Evolutionary conservation across 768 basidiomycete genomes (phyloP).

Genomic region (Tulasnella sp.): DNA sequence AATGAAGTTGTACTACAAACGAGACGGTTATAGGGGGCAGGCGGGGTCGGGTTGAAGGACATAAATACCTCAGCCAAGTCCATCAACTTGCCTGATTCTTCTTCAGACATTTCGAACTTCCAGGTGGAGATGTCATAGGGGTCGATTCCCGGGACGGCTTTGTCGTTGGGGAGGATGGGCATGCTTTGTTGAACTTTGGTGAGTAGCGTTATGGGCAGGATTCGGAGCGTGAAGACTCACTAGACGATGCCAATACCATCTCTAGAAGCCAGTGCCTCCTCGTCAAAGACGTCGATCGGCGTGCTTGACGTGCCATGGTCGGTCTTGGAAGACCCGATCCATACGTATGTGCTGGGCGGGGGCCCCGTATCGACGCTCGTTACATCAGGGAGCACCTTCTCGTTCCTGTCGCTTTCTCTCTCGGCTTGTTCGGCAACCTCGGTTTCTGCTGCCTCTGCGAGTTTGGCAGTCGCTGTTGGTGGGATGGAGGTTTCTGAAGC

Average conservation of each 20-base stretch:
- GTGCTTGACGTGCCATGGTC: background rate
- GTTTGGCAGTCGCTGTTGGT: constrained; percentile 15
- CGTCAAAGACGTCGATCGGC: constrained; percentile 13
- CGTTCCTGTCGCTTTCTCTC: constrained; percentile 7
- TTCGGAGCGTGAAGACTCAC: background rate
- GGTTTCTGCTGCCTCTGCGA: constrained; percentile 19
- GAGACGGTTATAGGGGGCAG: background rate
- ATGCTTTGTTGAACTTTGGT: too few relatives aligned
- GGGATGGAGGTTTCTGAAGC: background rate
- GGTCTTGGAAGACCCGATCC: constrained; percentile 22
- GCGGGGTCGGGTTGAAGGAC: background rate
- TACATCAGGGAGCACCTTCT: constrained; percentile 5
- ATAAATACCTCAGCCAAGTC: constrained; percentile 20
- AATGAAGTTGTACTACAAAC: constrained; percentile 19
- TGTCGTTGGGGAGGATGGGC: constrained; percentile 21
- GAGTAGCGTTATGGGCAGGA: too few relatives aligned
- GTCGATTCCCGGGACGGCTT: constrained; percentile 20
- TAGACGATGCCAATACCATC: constrained; percentile 24
- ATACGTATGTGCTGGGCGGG: constrained; percentile 13
- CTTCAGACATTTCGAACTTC: constrained; percentile 17
- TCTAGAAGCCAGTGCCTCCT: constrained; percentile 18
- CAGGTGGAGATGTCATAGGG: constrained; percentile 21
- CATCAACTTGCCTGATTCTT: constrained; percentile 21
- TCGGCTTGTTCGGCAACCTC: constrained; percentile 19
- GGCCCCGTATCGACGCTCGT: background rate